A percentile compares a stretch with the other conserved stretches of the same genome.
phyloP scores from a whole-genome alignment of 176 grass and related monocot genomes.

The Triticum monococcum region DNA sequence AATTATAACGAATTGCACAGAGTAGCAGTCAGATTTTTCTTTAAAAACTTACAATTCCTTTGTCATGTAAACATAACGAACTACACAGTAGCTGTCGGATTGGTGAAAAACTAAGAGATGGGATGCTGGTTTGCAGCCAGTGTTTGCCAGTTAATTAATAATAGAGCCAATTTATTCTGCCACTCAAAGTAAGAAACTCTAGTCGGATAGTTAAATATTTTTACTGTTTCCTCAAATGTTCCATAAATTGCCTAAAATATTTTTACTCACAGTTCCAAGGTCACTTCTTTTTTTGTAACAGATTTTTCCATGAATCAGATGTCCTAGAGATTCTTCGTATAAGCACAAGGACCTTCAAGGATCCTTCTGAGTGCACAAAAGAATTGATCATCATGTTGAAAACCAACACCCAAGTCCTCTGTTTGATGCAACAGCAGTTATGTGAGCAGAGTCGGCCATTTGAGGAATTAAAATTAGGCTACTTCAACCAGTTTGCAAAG shows the following conservation, averaged over 20 bases:
- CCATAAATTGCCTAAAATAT: neutral
- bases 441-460: neutral
- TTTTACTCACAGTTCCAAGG: neutral
- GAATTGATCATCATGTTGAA: neutral
- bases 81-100: too few species aligned
- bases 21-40: too few species aligned
- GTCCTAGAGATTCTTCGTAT: neutral
- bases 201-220: too few species aligned
- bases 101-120: too few species aligned
- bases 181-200: too few species aligned
- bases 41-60: too few species aligned
- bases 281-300: neutral
- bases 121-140: too few species aligned
- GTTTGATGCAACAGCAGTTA: neutral
- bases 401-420: neutral
- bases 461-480: neutral
- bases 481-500: neutral
- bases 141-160: too few species aligned
- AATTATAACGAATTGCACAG: too few species aligned
- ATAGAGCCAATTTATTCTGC: too few species aligned
- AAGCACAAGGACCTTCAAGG: neutral
- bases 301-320: neutral
- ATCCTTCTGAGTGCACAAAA: neutral
- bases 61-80: too few species aligned
- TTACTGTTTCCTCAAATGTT: neutral